Evolutionary conservation across 352 stramenopile species (phyloP), one percentile per base, ranked within the genome.

Genomic region (Phytopythium oedochilum): DNA sequence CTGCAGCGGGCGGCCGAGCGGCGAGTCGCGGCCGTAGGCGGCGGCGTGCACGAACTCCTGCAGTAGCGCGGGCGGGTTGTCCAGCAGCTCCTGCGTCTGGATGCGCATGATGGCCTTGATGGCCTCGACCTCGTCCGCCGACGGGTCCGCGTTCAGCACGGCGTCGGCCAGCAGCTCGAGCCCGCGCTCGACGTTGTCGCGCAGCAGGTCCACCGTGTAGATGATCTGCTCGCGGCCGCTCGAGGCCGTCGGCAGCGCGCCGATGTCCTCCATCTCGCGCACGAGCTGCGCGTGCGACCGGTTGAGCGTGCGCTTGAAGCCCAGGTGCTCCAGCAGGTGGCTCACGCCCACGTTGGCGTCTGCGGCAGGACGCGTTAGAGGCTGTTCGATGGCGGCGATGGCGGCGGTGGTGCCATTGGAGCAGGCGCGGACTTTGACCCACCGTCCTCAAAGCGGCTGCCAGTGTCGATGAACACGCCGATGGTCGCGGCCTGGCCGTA

Each of bases 201-300:
- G 85, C 40, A 99, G 71, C 43, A 98, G 70, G 70, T 99, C 96
- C 57, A 98, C 88, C 59, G 91, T 98, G 72, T 98, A 98, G 45
- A 99, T 91, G 59, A 98, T 97, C 76, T 99, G 94, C 66, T 99
- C 96, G 45, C 96, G 79, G 32, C 83, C 88, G 28, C 81, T 88
- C 20, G 91, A 96, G 39, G 93, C 92, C 49, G 95, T 97, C 14
- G 84, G 91, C 46, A 94, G 87, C 29, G 79, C 94, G 40, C 96
- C 95, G 55, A 98, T 96, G 43, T 92, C 79, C 68, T 98, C 94
- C 35, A 99, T 80, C 53, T 97, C 81, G 34, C 82, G 84, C 55
- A 96, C 82, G 20, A 96, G 69, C 59, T 97, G 76, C 18, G 89
- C 83, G 49, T 96, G 80, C 17, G 85, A 80, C 35, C 91, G 79